Evolutionary conservation across 495 filamentous ascomycete species (phyloP), one percentile per base, ranked within the genome.

Genomic region (Cercophora scortea): DNA sequence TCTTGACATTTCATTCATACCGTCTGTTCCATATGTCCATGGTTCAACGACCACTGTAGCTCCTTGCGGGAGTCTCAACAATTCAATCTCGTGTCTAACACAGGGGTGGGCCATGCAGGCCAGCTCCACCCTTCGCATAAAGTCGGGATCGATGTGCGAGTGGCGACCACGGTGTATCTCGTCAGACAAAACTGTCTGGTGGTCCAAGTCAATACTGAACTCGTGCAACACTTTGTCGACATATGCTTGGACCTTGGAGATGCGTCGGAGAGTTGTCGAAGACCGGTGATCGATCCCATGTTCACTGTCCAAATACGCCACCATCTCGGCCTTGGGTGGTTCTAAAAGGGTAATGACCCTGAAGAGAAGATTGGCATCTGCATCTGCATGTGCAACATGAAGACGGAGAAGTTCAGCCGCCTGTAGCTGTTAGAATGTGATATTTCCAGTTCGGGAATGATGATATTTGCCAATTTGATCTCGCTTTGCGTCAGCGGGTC

Each of bases 261-360:
- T 65, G 63, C 57, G 62, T 68, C 47, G 75, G 64, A 55, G 74
- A 67, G 43, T 77, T 69, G 25, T n/a, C 19, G 62, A 60, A 16
- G 10, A 9, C 3, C 44, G 7, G 1, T 47, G 8, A 25, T 45
- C 16, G 10, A 6, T 18, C 15, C 25, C 47, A n/a, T 53, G 42
- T 47, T 66, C 64, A 8, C 58, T 57, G 0, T 46, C 48, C 15
- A 69, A 59, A n/a, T 76, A 85, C 0, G 77, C 74, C 9, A 83
- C 53, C 6, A 83, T 64, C 16, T 79, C 68, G 8, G 71, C 65
- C 65, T 89, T 89, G 10, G 73, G 61, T 8, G 85, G 85, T 67
- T 89, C 85, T 36, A 74, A 69, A 0, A 88, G 71, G 3, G 84
- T 86, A 39, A 88, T 71, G 36, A 64, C 65, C 60, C 87, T 88